phyloP scores from a whole-genome alignment of 495 filamentous ascomycete species.

The Hypoxylon subgilvum region DNA sequence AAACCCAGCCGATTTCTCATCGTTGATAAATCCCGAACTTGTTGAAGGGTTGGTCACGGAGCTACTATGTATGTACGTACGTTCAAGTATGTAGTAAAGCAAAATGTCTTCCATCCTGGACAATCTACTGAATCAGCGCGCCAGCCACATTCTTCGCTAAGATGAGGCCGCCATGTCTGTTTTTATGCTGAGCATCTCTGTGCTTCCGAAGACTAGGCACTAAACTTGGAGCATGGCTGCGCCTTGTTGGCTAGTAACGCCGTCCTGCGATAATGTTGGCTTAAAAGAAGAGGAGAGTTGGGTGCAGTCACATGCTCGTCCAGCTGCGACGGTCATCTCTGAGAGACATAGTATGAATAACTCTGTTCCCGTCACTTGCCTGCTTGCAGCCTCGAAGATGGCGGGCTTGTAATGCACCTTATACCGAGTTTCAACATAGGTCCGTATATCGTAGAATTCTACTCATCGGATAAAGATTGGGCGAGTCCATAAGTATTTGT shows the following conservation, averaged over 20 bases:
- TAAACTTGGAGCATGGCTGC: conserved; percentile 19
- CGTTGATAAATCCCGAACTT: no score
- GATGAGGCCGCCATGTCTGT: conserved; percentile 27
- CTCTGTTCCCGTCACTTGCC: conserved; percentile 21
- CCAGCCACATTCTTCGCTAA: conserved; percentile 25
- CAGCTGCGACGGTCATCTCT: conserved; percentile 15
- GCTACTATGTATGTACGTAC: conserved; percentile 29
- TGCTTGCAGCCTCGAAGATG: no score
- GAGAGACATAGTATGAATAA: conserved; percentile 9
- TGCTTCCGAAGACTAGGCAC: conserved; percentile 30
- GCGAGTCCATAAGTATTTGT: no score
- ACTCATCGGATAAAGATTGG: no score
- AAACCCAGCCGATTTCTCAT: no score
- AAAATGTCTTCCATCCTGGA: no score
- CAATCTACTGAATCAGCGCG: conserved; percentile 29
- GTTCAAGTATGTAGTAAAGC: conserved; percentile 32
- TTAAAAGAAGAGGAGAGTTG: neutral
- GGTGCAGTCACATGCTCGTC: conserved; percentile 13
- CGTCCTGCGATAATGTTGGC: conserved; percentile 1
- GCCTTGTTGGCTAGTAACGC: conserved; percentile 4
- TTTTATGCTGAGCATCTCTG: conserved; percentile 32
- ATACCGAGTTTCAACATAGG: no score
- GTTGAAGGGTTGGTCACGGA: conserved; percentile 6
- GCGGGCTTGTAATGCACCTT: no score
- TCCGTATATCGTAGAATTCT: no score